phyloP scores from a whole-genome alignment of 2,329 filamentous ascomycete species.

The Botrytis deweyae region DNA sequence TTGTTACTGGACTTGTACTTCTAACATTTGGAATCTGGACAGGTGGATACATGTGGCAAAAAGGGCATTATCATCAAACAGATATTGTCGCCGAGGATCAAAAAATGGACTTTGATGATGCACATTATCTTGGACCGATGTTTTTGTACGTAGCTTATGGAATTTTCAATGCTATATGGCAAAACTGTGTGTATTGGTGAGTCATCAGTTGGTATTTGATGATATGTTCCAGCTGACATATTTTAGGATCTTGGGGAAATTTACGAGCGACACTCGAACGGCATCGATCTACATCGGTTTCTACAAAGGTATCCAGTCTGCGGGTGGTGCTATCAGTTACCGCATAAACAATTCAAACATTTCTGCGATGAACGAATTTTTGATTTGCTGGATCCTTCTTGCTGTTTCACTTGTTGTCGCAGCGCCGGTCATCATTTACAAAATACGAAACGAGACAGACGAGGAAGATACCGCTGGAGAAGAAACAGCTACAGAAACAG shows the following conservation, averaged over 20 bases:
- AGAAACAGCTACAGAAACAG: background rate
- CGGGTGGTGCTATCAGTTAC: conserved; percentile 72
- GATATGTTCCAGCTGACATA: background rate
- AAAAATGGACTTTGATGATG: conserved; percentile 60
- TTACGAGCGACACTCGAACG: conserved; percentile 86
- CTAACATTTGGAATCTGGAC: conserved; percentile 78
- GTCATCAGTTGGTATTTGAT: conserved; percentile 30
- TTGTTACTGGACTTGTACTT: conserved; percentile 47
- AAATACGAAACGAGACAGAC: conserved; percentile 48
- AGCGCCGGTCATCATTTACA: conserved; percentile 72
- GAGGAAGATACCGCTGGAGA: conserved; percentile 1
- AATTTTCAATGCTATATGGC: conserved; percentile 83
- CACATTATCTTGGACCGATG: conserved; percentile 73
- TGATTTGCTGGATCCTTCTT: conserved; percentile 71
- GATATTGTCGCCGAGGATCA: conserved; percentile 21
- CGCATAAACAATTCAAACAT: conserved; percentile 61
- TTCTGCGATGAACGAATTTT: conserved; percentile 70
- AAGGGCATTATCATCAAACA: conserved; percentile 51
- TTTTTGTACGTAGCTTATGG: conserved; percentile 88
- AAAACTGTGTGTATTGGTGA: conserved; percentile 83
- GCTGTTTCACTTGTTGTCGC: conserved; percentile 70
- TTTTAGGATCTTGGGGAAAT: conserved; percentile 76
- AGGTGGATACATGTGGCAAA: conserved; percentile 75
- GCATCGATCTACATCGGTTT: conserved; percentile 85
- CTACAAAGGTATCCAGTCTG: conserved; percentile 87